These are phyloP conservation scores for Metschnikowia chrysomelidarum DNA, from an alignment of 805 yeast species.

Conservation along the genomic window DNA sequence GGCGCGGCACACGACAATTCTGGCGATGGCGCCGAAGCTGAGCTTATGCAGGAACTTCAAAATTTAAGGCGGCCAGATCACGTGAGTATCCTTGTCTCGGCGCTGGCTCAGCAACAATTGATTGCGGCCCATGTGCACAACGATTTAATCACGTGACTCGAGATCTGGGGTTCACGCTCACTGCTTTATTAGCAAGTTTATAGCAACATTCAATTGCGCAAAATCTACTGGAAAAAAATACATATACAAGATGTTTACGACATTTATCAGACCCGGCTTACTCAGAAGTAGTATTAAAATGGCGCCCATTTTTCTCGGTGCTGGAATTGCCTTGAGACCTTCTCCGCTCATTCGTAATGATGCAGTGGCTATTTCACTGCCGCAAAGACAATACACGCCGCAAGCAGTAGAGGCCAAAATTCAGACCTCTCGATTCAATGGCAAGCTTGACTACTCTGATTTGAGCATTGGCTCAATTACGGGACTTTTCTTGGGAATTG, in stretches of 20 bases:
- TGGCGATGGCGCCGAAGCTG: too few species aligned
- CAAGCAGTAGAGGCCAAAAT: conserved; percentile 11
- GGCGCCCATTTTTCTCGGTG: conserved; percentile 16
- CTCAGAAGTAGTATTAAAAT: conserved; percentile 13
- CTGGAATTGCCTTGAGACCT: conserved; percentile 14
- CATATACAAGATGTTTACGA: conserved; percentile 12
- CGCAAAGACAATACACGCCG: conserved; percentile 14
- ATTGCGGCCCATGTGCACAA: too few species aligned
- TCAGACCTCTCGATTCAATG: conserved; percentile 31
- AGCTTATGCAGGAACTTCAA: too few species aligned
- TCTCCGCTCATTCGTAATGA: conserved; percentile 14
- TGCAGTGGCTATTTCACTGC: conserved; percentile 15
- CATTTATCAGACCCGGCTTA: conserved; percentile 14
- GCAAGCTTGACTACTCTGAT: conserved; percentile 56
- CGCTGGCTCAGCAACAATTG: too few species aligned
- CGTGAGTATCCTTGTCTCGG: too few species aligned
- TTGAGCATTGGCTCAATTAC: conserved; percentile 61
- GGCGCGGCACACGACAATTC: conserved; percentile 6
- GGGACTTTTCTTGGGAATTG: conserved; percentile 56
- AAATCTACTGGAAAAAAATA: too few species aligned
- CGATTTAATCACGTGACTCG: too few species aligned
- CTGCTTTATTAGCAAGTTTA: too few species aligned
- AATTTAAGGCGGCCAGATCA: too few species aligned
- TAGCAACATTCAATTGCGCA: conserved; percentile 5
- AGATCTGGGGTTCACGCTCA: too few species aligned